Evolutionary conservation across 1,139 yeast genomes (phyloP).

Genomic region (Candida sojae): DNA sequence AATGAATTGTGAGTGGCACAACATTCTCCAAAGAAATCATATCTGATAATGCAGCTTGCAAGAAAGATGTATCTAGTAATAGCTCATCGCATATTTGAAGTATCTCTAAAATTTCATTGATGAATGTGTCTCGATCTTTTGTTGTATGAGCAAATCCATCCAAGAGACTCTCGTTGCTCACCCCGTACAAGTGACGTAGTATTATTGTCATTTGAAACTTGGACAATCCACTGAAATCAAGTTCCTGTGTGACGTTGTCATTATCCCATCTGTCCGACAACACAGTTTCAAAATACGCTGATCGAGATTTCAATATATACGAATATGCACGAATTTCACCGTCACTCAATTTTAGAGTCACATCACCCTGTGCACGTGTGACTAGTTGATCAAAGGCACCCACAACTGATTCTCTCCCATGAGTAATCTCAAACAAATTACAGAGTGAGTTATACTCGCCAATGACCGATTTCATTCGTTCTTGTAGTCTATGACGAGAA

Average conservation of each 20-base stretch:
- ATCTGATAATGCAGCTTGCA: slow-evolving; percentile 61
- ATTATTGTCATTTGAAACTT: slow-evolving; percentile 50
- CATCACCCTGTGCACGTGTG: slow-evolving; percentile 22
- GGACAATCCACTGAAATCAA: slow-evolving; percentile 50
- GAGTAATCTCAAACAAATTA: slow-evolving; percentile 9
- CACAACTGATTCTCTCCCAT: background rate
- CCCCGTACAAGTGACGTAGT: slow-evolving; percentile 61
- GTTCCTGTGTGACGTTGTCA: slow-evolving; percentile 10
- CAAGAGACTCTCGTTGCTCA: slow-evolving; percentile 45
- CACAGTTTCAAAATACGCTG: slow-evolving; percentile 64
- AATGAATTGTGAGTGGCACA: slow-evolving; percentile 54
- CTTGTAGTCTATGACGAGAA: slow-evolving; percentile 11
- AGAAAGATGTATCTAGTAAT: slow-evolving; percentile 41
- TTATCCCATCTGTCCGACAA: slow-evolving; percentile 58
- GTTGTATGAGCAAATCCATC: slow-evolving; percentile 28
- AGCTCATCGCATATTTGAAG: slow-evolving; percentile 67
- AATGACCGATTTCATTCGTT: slow-evolving; percentile 10
- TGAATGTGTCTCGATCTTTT: slow-evolving; percentile 38
- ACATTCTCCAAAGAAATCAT: slow-evolving; percentile 66
- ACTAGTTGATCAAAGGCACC: slow-evolving; percentile 16
- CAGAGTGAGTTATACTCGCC: slow-evolving; percentile 12
- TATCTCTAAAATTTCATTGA: slow-evolving; percentile 58
- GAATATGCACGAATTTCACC: slow-evolving; percentile 49
- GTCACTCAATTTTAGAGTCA: slow-evolving; percentile 37
- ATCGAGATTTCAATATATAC: slow-evolving; percentile 52